Conservation (phyloP, 192 early-diverging fungal genomes). For the Martensiomyces pterosporus region DNA sequence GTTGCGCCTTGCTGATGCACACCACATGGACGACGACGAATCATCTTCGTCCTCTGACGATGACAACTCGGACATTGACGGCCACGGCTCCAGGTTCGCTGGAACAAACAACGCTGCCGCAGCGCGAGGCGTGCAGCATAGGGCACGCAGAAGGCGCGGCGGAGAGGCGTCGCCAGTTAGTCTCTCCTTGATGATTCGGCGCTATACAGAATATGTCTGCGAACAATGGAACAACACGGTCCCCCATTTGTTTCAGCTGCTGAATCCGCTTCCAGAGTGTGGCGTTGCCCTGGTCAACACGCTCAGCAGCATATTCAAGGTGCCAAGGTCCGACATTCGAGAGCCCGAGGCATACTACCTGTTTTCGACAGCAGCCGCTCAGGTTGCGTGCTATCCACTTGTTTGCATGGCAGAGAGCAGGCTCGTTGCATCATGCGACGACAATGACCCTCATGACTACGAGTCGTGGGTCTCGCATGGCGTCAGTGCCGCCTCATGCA, state of each 20-base stretch:
- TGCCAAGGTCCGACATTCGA: slow-evolving; percentile 26
- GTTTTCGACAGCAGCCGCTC: slow-evolving; percentile 37
- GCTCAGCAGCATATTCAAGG: slow-evolving; percentile 11
- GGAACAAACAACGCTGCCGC: neutral
- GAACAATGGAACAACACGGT: slow-evolving; percentile 29
- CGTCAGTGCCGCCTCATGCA: slow-evolving; percentile 10
- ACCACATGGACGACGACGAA: slow-evolving; percentile 17
- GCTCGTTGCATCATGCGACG: slow-evolving; percentile 23
- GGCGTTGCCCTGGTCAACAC: slow-evolving; percentile 29
- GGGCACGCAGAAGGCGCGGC: too few relatives aligned
- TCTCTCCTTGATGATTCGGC: too few relatives aligned
- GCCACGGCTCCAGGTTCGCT: slow-evolving; percentile 6
- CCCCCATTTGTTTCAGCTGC: slow-evolving; percentile 41
- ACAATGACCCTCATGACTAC: slow-evolving; percentile 23
- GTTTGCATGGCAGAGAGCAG: slow-evolving; percentile 29
- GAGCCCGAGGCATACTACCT: slow-evolving; percentile 38
- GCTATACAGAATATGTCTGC: too few relatives aligned
- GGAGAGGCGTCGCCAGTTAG: too few relatives aligned
- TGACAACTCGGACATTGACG: slow-evolving; percentile 28
- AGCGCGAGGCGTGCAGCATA: too few relatives aligned
- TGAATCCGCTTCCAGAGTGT: slow-evolving; percentile 35
- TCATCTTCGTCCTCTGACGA: slow-evolving; percentile 36
- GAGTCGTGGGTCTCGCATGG: slow-evolving; percentile 35
- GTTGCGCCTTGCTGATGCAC: slow-evolving; percentile 5
- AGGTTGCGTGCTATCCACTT: slow-evolving; percentile 37